These are phyloP conservation scores for Rubia yunnanensis DNA, from an alignment of 257 asterid species.

Conservation along the genomic window DNA sequence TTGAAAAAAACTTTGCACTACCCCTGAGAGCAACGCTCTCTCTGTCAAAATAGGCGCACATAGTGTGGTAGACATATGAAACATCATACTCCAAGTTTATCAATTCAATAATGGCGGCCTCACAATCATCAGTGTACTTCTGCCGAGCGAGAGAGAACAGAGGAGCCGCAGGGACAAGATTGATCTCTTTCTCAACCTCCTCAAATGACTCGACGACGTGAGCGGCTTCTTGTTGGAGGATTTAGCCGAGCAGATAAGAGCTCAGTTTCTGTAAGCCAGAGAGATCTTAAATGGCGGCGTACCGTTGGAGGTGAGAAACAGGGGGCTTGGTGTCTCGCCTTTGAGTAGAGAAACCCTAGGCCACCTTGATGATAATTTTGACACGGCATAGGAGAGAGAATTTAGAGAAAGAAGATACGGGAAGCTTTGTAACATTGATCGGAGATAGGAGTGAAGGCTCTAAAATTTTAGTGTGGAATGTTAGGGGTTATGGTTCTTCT, in stretches of 20 bases:
- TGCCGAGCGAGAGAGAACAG: slow-evolving; percentile 78
- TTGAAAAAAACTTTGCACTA: slow-evolving; percentile 56
- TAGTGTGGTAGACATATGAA: slow-evolving; percentile 53
- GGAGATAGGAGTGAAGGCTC: no score
- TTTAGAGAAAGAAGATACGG: neutral
- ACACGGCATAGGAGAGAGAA: neutral
- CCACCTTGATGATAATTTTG: slow-evolving; percentile 49
- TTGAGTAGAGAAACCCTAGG: slow-evolving; percentile 47
- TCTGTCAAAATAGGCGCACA: slow-evolving; percentile 65
- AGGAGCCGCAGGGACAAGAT: slow-evolving; percentile 57
- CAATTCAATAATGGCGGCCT: slow-evolving; percentile 71
- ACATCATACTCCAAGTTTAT: slow-evolving; percentile 67
- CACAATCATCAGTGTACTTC: slow-evolving; percentile 43
- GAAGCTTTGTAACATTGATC: no score
- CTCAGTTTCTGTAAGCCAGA: slow-evolving; percentile 22
- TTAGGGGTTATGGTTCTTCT: no score
- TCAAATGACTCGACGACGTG: slow-evolving; percentile 80
- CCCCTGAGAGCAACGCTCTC: slow-evolving; percentile 62
- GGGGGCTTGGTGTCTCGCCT: slow-evolving; percentile 22
- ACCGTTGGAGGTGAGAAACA: slow-evolving; percentile 21
- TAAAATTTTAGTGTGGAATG: no score
- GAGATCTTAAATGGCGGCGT: slow-evolving; percentile 18
- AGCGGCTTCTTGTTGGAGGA: slow-evolving; percentile 45
- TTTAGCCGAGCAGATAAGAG: slow-evolving; percentile 41
- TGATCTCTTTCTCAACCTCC: slow-evolving; percentile 77